Base-by-base conservation (phyloP, 192 early-diverging fungal genomes). In the Mortierella hygrophila region DNA sequence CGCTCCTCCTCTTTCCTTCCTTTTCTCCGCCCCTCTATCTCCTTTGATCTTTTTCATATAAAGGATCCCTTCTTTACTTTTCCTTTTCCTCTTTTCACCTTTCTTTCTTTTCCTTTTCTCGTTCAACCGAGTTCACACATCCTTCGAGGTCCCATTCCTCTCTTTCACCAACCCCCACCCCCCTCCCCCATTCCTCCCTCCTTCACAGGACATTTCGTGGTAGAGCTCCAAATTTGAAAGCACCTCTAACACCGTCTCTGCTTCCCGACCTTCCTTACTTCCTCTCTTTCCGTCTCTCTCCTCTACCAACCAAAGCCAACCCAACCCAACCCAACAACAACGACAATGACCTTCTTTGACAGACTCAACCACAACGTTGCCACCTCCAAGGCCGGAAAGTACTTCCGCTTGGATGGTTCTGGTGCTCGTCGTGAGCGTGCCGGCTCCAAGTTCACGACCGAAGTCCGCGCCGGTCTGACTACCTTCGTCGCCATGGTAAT, bases 401-500 rank as follows among this genome's bases (percentile, higher is more conserved):
- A 95, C 93, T 20, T 93, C 90, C 42, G 90, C 89, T 60, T 83
- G 73, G 74, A 85, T 54, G 52, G 92, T 88, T 83, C 84, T 38
- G 84, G 84, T 63, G 84, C 84, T 35, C 79, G 84, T 74, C 84
- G 84, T 68, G 84, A 86, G 68, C 94, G 95, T 41, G 84, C 88
- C 47, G 93, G 93, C 18, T 93, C 94, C 72, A 88, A 85, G 77
- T 94, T 95, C 88, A 90, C 87, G 3, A 91, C 92, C 42, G 94
- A 95, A 83, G 40, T 95, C 68, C 91, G 94, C 68, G 93, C 93
- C n/a, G 94, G 94, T 11, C 9, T 88, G 42, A 84, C 88, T 3
- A 93, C 93, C 63, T 96, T 95, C 75, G 88, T 96, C 32, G 90
- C 95, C 7, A 96, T 96, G 95, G 84, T 86, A 86, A 78, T 46